Conservation (phyloP, 257 asterid species). For the Jasminum sambac region DNA sequence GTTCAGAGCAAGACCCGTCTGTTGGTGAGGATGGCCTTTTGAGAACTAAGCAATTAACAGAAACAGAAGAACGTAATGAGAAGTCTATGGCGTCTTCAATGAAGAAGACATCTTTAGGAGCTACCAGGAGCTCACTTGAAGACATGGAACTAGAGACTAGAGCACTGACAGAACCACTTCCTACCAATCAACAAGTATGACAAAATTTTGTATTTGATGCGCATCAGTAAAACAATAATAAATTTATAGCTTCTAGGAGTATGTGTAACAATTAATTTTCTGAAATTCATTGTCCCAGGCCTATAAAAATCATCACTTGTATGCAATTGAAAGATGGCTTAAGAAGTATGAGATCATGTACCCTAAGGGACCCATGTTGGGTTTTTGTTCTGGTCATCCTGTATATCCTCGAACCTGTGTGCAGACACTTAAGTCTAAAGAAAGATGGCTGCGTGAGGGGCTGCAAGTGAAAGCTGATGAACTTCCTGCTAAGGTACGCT, state of each 20-base stretch:
- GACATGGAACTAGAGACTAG: slow-evolving; percentile 94
- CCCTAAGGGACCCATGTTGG: slow-evolving; percentile 90
- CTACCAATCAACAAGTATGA: slow-evolving; percentile 89
- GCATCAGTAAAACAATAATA: too few species aligned
- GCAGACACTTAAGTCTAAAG: slow-evolving; percentile 67
- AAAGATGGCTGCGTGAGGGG: slow-evolving; percentile 88
- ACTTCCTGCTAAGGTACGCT: slow-evolving; percentile 73
- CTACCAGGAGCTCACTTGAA: slow-evolving; percentile 67
- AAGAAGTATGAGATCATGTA: slow-evolving; percentile 70
- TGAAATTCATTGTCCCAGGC: slow-evolving; percentile 52
- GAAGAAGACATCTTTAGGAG: slow-evolving; percentile 26
- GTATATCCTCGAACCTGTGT: slow-evolving; percentile 95
- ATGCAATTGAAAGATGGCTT: slow-evolving; percentile 89
- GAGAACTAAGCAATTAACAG: slow-evolving; percentile 18
- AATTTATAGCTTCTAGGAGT: not conserved
- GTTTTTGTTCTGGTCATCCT: slow-evolving; percentile 82
- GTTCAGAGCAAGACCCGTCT: slow-evolving; percentile 40
- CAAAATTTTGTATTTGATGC: slow-evolving; percentile 9
- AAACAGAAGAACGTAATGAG: slow-evolving; percentile 23
- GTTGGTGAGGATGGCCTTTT: slow-evolving; percentile 27
- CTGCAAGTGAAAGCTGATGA: slow-evolving; percentile 84
- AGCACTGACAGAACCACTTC: slow-evolving; percentile 96
- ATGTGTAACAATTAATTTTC: slow-evolving; percentile 8
- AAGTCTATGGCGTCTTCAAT: slow-evolving; percentile 14
- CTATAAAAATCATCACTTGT: slow-evolving; percentile 80